Conservation (phyloP, 2,329 filamentous ascomycete species). For the Botrytis byssoidea region DNA sequence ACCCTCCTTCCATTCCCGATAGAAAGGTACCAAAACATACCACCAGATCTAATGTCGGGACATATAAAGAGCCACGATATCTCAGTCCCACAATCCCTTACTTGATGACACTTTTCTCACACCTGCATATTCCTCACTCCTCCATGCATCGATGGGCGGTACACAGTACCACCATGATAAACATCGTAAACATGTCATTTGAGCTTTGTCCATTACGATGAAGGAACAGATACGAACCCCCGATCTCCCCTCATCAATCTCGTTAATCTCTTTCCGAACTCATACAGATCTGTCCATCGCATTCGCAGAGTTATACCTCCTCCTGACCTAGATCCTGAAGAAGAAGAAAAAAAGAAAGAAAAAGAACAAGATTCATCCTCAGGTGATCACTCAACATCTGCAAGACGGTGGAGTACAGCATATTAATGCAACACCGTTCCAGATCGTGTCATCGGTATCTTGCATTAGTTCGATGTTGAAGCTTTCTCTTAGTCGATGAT, state of each 20-base stretch:
- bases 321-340: too few relatives aligned
- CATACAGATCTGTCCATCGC: background rate
- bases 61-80: background rate
- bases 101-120: background rate
- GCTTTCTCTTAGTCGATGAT: slow-evolving; percentile 4
- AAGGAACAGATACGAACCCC: too few relatives aligned
- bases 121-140: background rate
- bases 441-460: slow-evolving; percentile 13
- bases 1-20: background rate
- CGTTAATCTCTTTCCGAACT: background rate
- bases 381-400: slow-evolving; percentile 17
- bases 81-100: background rate
- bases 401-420: slow-evolving; percentile 15
- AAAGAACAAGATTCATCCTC: background rate
- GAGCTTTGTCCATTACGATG: background rate
- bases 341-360: too few relatives aligned
- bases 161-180: background rate
- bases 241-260: background rate
- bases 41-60: background rate
- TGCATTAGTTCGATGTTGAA: slow-evolving; percentile 16
- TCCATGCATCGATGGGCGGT: background rate
- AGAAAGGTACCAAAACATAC: background rate
- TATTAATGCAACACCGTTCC: slow-evolving; percentile 1
- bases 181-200: background rate
- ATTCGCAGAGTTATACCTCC: background rate